These are phyloP conservation scores for Yamadazyma spencermartinsiae DNA, from an alignment of 1,139 yeast genomes.

Conservation along the genomic window DNA sequence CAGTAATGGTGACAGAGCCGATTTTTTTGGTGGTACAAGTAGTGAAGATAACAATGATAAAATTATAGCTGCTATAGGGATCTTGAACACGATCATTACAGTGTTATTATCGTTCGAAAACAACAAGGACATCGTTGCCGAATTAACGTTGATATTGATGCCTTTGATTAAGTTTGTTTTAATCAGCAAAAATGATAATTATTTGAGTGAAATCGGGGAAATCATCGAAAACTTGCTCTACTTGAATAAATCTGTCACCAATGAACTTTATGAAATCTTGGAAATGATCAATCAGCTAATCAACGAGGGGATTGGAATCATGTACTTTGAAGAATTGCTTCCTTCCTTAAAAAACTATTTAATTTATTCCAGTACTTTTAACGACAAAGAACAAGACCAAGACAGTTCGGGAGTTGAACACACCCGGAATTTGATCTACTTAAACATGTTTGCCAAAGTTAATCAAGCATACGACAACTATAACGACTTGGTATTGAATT, in stretches of 20 bases:
- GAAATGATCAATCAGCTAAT: constrained; percentile 54
- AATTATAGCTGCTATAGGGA: constrained; percentile 84
- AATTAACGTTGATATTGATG: constrained; percentile 69
- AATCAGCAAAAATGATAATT: constrained; percentile 67
- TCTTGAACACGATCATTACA: constrained; percentile 83
- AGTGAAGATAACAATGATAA: constrained; percentile 57
- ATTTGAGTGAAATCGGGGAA: constrained; percentile 79
- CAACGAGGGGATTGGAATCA: constrained; percentile 52
- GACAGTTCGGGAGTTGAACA: constrained; percentile 25
- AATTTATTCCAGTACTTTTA: constrained; percentile 40
- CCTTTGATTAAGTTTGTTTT: constrained; percentile 76
- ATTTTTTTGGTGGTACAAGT: constrained; percentile 27
- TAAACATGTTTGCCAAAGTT: constrained; percentile 18
- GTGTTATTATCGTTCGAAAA: constrained; percentile 86
- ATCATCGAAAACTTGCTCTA: constrained; percentile 85
- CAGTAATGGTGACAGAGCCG: constrained; percentile 38
- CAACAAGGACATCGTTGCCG: constrained; percentile 62
- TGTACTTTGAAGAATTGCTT: constrained; percentile 74
- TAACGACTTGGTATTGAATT: constrained; percentile 50
- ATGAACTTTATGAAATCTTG: constrained; percentile 75
- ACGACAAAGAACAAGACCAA: constrained; percentile 42
- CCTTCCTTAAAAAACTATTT: constrained; percentile 77
- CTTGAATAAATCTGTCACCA: constrained; percentile 67
- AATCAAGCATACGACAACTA: constrained; percentile 42
- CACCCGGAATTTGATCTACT: constrained; percentile 4